phyloP scores from a whole-genome alignment of 108 stramenopile genomes.

The Fragilaria crotonensis region DNA sequence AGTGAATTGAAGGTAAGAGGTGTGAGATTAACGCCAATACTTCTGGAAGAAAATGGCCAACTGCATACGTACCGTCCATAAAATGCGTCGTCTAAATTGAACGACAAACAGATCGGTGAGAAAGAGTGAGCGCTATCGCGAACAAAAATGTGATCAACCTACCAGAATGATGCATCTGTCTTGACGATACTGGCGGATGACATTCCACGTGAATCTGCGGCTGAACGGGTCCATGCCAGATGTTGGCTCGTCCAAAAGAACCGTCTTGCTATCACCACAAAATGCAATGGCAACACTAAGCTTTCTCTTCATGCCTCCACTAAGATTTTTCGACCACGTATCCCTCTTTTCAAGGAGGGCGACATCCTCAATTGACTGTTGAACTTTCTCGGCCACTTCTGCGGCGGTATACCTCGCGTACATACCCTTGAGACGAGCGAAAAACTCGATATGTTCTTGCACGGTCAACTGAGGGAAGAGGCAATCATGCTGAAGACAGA shows the following conservation, averaged over 20 bases:
- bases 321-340: constrained; percentile 65
- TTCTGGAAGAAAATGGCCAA: too few relatives aligned
- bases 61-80: constrained; percentile 1
- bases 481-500: constrained; percentile 92
- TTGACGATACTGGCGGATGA: constrained; percentile 65
- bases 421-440: constrained; percentile 72
- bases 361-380: constrained; percentile 64
- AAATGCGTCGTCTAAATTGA: background rate
- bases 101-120: too few relatives aligned
- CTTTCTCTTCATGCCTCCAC: constrained; percentile 87
- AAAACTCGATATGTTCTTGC: constrained; percentile 83
- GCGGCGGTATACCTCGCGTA: constrained; percentile 33
- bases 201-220: constrained; percentile 56
- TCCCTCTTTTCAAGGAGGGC: constrained; percentile 67
- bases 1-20: constrained; percentile 77
- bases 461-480: constrained; percentile 84
- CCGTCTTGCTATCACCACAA: constrained; percentile 61
- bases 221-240: constrained; percentile 71
- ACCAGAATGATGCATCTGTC: constrained; percentile 80
- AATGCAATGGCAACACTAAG: constrained; percentile 85
- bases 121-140: too few relatives aligned
- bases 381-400: constrained; percentile 52
- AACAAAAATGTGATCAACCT: background rate
- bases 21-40: too few relatives aligned
- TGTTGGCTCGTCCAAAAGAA: constrained; percentile 66